phyloP scores from a whole-genome alignment of 306 rosid genomes.

The Inga leiocalycina region DNA sequence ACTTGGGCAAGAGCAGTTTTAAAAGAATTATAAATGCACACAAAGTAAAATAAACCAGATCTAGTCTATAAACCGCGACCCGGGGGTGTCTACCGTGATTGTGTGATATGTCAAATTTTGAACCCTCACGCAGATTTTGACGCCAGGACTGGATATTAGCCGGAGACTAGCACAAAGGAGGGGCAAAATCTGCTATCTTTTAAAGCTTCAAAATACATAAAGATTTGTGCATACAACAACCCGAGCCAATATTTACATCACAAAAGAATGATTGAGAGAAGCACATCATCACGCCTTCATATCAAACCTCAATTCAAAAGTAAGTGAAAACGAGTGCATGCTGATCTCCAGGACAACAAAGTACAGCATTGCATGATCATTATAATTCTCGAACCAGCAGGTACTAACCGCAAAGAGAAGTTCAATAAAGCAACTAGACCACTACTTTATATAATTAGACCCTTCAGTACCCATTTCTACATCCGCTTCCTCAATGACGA shows the following conservation, averaged over 20 bases:
- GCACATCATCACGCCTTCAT: conserved; percentile 26
- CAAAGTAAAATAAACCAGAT: neutral
- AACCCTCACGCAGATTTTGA: neutral
- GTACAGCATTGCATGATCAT: conserved; percentile 1
- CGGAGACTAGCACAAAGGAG: neutral
- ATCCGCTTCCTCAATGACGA: conserved; percentile 60
- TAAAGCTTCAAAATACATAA: conserved; percentile 15
- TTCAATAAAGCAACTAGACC: conserved; percentile 13
- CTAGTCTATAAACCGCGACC: too few relatives aligned
- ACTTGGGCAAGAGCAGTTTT: neutral
- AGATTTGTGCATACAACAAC: neutral
- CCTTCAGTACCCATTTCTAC: conserved; percentile 25
- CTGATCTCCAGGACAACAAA: conserved; percentile 23
- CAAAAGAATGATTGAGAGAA: neutral
- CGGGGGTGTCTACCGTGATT: too few relatives aligned
- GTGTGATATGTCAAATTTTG: neutral
- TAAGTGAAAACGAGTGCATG: neutral
- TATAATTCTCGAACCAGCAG: conserved; percentile 31
- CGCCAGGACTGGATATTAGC: neutral
- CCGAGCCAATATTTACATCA: conserved; percentile 40
- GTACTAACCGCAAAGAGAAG: neutral
- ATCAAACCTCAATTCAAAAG: conserved; percentile 33
- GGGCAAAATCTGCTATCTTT: conserved; percentile 21
- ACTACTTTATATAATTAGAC: conserved; percentile 10
- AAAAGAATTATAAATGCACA: neutral